Base-by-base conservation (phyloP, 305 asterid species). In the Rubia balearica region DNA sequence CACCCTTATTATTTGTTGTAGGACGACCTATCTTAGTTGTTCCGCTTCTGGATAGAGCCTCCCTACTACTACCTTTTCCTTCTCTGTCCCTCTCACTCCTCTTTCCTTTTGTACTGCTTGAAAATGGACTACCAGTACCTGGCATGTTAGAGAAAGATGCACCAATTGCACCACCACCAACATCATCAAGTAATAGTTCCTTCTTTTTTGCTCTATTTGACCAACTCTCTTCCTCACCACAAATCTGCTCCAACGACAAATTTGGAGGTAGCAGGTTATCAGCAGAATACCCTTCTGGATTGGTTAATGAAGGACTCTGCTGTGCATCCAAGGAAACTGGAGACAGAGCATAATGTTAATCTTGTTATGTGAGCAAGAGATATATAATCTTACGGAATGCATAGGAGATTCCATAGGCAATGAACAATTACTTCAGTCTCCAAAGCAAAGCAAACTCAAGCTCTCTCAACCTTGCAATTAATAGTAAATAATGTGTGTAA, bases 61-160 rank as follows among this genome's bases (percentile, higher is more conserved):
- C 93, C 79, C 87, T 83, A 74, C 76, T 82, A 77, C 79, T 83
- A 65, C 97, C 97, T 78, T 90, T 90, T 68, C 98, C 97, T 74
- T 87, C 98, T 74, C 94, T 87, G 64, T 89, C 96, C 80, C 96
- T 87, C 83, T 86, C 98, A 73, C 97, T 93, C 85, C 97, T 81
- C 83, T 90, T 92, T 64, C 97, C 98, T 83, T 90, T 93, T n/a
- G 91, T 86, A 83, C 84, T 83, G 89, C 87, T 80, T 68, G 86
- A 71, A 76, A 88, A 87, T 71, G 95, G 87, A 80, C 80, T 85
- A 68, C 86, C 90, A 80, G 85, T 77, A 68, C 89, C 89, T 68
- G 90, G 79, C 76, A 85, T 68, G 62, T 75, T 75, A 72, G 78
- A 79, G 53, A 81, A 62, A 71, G 85, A 75, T 77, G 82, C 53